Percentiles rank a stretch among this genome's conserved stretches.
These are phyloP conservation scores for Eucalyptus pauciflora DNA, from an alignment of 345 rosid species.

Conservation along the genomic window DNA sequence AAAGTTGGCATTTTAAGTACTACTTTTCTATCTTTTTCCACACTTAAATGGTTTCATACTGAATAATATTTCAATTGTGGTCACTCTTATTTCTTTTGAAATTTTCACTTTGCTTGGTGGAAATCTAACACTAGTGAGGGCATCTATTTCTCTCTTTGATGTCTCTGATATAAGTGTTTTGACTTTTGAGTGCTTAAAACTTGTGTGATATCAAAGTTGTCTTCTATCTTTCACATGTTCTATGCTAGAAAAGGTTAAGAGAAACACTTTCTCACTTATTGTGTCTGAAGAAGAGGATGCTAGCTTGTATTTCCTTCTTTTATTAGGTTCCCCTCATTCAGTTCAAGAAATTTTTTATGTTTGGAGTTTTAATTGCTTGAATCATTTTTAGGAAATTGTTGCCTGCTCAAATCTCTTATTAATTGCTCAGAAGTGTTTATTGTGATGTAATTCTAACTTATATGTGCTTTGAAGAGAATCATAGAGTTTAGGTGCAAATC, in stretches of 20 bases:
- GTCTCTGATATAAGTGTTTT: neutral
- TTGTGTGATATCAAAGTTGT: neutral
- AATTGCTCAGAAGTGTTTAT: neutral
- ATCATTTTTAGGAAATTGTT: neutral
- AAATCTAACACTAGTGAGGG: conserved; percentile 77
- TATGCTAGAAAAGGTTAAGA: neutral
- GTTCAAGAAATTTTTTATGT: neutral
- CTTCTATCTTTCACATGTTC: neutral
- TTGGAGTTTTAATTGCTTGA: neutral
- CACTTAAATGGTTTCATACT: neutral
- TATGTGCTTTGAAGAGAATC: neutral
- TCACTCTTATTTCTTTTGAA: conserved; percentile 84
- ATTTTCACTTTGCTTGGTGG: conserved; percentile 92
- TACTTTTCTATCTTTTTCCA: neutral
- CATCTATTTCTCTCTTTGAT: conserved; percentile 55
- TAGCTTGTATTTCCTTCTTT: neutral
- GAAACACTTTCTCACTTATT: neutral
- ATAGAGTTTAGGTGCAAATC: neutral
- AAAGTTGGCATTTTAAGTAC: neutral
- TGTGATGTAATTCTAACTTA: neutral
- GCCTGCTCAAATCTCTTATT: neutral
- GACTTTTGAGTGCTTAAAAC: neutral
- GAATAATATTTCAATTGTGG: conserved; percentile 82
- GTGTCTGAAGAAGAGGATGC: neutral
- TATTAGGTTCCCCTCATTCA: neutral